Evolutionary conservation across 1,139 yeast species (phyloP).

Genomic region (Sugiyamaella castrensis): DNA sequence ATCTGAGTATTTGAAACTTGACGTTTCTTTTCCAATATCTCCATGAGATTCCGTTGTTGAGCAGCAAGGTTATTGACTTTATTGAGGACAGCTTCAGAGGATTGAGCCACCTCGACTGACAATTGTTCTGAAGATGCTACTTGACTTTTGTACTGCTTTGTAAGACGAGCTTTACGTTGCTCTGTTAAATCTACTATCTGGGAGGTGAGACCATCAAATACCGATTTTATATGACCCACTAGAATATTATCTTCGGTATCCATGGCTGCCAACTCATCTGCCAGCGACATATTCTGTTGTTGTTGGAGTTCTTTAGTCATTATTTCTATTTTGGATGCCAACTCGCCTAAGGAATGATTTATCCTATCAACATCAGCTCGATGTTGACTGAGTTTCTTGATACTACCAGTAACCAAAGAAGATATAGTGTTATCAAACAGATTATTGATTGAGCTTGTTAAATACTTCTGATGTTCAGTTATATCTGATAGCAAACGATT

Average conservation of each 20-base stretch:
- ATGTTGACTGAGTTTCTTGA: not conserved
- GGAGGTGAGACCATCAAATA: slow-evolving; percentile 5
- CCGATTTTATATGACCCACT: slow-evolving; percentile 2
- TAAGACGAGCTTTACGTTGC: slow-evolving; percentile 4
- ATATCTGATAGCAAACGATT: slow-evolving; percentile 1
- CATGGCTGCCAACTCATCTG: slow-evolving; percentile 2
- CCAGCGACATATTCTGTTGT: slow-evolving; percentile 1
- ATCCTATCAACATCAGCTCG: slow-evolving; percentile 7
- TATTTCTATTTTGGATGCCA: slow-evolving; percentile 1
- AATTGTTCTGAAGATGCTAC: slow-evolving; percentile 3
- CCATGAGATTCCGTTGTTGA: slow-evolving; percentile 1
- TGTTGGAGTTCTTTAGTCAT: slow-evolving; percentile 3
- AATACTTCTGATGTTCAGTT: slow-evolving; percentile 5
- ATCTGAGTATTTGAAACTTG: no score
- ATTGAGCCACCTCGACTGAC: not conserved
- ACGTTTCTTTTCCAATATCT: not conserved
- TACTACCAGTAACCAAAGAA: not conserved
- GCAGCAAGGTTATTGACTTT: slow-evolving; percentile 2
- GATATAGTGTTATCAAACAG: not conserved
- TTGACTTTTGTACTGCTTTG: not conserved
- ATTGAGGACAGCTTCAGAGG: not conserved
- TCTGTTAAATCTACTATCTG: slow-evolving; percentile 6
- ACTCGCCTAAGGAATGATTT: not conserved
- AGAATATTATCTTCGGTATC: slow-evolving; percentile 6
- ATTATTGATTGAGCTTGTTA: slow-evolving; percentile 2